Percentiles rank a stretch among this genome's conserved stretches.
Evolutionary conservation across 2,329 filamentous ascomycete genomes (phyloP).

Genomic region (Fonsecaea erecta): DNA sequence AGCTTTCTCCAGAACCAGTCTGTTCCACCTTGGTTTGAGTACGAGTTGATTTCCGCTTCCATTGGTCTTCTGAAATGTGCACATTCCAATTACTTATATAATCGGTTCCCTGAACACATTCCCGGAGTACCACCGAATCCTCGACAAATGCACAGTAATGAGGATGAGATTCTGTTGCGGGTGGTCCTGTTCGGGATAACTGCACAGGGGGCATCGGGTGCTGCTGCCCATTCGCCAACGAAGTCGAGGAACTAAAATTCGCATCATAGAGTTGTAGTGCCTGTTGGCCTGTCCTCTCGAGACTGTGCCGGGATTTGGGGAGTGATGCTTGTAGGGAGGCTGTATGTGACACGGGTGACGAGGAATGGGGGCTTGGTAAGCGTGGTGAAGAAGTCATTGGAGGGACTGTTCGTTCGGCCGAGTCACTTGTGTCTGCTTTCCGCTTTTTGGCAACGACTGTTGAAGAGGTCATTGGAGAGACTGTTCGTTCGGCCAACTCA

Average conservation of each 20-base stretch:
- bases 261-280: too few species aligned
- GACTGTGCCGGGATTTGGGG: not conserved
- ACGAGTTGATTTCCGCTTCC: slow-evolving; percentile 26
- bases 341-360: too few species aligned
- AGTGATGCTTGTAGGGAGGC: not conserved
- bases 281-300: too few species aligned
- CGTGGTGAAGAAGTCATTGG: too few species aligned
- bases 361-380: too few species aligned
- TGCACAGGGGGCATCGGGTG: not conserved
- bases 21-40: slow-evolving; percentile 29
- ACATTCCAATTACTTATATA: slow-evolving; percentile 45
- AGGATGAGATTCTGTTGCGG: not conserved
- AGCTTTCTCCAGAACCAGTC: slow-evolving; percentile 37
- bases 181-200: not conserved
- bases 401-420: too few species aligned
- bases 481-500: too few species aligned
- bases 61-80: slow-evolving; percentile 40
- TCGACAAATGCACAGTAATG: slow-evolving; percentile 46
- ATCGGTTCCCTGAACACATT: slow-evolving; percentile 39
- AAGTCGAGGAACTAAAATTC: too few species aligned
- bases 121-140: slow-evolving; percentile 42
- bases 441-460: too few species aligned
- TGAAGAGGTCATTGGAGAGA: too few species aligned
- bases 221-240: not conserved
- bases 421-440: too few species aligned